Percentiles rank a stretch among this genome's conserved stretches.
Evolutionary conservation across 169 alveolate genomes (phyloP).

Genomic region (Cryptosporidium viatorum): DNA sequence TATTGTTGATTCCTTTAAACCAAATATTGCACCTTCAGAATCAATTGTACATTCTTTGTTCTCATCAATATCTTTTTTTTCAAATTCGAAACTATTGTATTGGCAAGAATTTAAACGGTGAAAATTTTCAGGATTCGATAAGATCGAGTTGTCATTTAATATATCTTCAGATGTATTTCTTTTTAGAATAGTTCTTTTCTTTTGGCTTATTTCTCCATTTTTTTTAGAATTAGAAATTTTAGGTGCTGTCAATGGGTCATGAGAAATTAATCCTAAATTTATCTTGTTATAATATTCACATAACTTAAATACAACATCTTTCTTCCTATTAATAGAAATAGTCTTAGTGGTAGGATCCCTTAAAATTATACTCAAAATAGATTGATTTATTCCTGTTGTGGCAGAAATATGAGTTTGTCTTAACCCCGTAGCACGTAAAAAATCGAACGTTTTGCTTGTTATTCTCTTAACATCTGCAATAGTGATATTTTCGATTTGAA

Average conservation of each 20-base stretch:
- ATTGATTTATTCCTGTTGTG: conserved; percentile 65
- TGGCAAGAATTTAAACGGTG: not conserved
- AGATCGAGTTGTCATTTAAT: not conserved
- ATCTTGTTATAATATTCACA: conserved; percentile 53
- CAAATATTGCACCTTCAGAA: not conserved
- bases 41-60: not conserved
- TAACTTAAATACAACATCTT: conserved; percentile 37
- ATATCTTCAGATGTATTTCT: conserved; percentile 8
- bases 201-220: not conserved
- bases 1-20: not conserved
- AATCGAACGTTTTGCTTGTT: conserved; percentile 62
- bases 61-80: not conserved
- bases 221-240: conserved; percentile 38
- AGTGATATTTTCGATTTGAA: conserved; percentile 19
- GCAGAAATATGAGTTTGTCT: conserved; percentile 73
- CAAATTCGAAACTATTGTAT: not conserved
- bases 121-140: not conserved
- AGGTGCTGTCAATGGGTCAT: conserved; percentile 73
- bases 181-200: conserved; percentile 4
- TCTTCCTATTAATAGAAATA: conserved; percentile 50
- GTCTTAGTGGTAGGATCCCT: conserved; percentile 49
- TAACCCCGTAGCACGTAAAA: conserved; percentile 53
- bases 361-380: conserved; percentile 42
- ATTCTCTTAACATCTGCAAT: conserved; percentile 50
- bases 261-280: conserved; percentile 43